Percentiles rank a stretch among this genome's conserved stretches.
These are phyloP conservation scores for Alopecurus myosuroides DNA, from an alignment of 176 grass and related monocot species.

Conservation along the genomic window DNA sequence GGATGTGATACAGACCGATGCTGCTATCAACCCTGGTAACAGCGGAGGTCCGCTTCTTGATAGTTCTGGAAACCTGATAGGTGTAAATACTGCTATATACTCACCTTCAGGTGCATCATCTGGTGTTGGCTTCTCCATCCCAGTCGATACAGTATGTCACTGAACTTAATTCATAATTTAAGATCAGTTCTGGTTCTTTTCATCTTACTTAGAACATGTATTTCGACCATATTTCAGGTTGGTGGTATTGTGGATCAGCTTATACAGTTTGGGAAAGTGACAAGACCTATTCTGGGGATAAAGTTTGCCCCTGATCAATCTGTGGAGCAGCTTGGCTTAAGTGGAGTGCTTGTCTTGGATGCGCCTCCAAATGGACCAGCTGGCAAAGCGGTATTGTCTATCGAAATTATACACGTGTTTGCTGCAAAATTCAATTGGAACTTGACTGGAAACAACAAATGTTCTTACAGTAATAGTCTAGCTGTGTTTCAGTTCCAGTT, in stretches of 20 bases:
- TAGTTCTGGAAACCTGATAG: slow-evolving; percentile 94
- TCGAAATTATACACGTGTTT: neutral
- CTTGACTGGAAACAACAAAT: neutral
- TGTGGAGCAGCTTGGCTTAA: slow-evolving; percentile 95
- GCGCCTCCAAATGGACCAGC: slow-evolving; percentile 92
- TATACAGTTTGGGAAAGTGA: slow-evolving; percentile 92
- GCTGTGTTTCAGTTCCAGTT: neutral
- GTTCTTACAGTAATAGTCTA: neutral
- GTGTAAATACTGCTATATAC: slow-evolving; percentile 99
- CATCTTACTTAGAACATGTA: neutral
- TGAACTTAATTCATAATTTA: neutral
- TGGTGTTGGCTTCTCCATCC: slow-evolving; percentile 98
- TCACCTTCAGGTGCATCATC: slow-evolving; percentile 98
- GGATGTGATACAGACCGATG: slow-evolving; percentile 99
- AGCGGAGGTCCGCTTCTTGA: slow-evolving; percentile 94
- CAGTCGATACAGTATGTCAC: slow-evolving; percentile 84
- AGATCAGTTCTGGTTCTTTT: neutral
- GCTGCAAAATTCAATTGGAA: neutral
- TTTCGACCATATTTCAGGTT: slow-evolving; percentile 47
- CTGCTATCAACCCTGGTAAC: slow-evolving; percentile 97
- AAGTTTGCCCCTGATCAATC: slow-evolving; percentile 99
- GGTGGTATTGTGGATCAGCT: slow-evolving; percentile 95
- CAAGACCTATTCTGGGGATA: slow-evolving; percentile 95
- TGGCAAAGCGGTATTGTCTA: slow-evolving; percentile 82
- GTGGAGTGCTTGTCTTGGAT: slow-evolving; percentile 97